Evolutionary conservation across 2,329 filamentous ascomycete genomes (phyloP).

Genomic region (Colletotrichum horii): DNA sequence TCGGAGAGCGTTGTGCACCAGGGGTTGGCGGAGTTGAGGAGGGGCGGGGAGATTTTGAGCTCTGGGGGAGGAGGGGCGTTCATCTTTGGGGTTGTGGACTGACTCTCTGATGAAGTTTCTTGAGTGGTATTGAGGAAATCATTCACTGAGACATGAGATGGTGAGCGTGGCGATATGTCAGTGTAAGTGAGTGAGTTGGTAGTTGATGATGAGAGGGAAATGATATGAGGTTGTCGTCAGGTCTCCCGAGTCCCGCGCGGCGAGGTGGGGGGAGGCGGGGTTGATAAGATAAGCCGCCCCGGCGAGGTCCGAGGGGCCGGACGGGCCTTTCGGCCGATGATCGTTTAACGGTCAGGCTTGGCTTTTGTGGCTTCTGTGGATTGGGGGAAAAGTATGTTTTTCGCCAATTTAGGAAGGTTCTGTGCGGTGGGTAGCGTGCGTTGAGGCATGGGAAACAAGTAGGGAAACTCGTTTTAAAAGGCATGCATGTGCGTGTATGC

Average conservation of each 20-base stretch:
- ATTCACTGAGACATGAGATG: background rate
- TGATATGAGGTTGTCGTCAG: background rate
- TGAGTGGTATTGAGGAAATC: background rate
- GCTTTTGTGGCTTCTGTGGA: background rate
- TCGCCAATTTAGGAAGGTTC: background rate
- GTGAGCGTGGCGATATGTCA: background rate
- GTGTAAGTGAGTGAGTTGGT: background rate
- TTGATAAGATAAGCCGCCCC: background rate
- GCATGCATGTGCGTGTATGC: background rate
- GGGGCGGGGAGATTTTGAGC: conserved; percentile 63
- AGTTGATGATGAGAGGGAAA: background rate
- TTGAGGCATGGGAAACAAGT: background rate
- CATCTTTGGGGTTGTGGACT: background rate
- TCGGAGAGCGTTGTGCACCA: conserved; percentile 74
- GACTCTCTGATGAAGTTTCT: background rate
- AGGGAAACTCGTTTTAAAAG: too few species aligned
- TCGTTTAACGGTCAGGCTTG: background rate
- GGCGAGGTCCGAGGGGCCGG: background rate
- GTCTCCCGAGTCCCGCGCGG: background rate
- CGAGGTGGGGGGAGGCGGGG: background rate
- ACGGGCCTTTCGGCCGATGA: background rate
- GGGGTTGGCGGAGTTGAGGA: conserved; percentile 78
- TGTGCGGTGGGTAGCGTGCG: background rate
- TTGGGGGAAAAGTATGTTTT: background rate
- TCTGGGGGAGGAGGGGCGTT: conserved; percentile 17